Evolutionary conservation across 2,329 filamentous ascomycete species (phyloP), one percentile per base, ranked within the genome.

Genomic region (Thelonectria discophora): DNA sequence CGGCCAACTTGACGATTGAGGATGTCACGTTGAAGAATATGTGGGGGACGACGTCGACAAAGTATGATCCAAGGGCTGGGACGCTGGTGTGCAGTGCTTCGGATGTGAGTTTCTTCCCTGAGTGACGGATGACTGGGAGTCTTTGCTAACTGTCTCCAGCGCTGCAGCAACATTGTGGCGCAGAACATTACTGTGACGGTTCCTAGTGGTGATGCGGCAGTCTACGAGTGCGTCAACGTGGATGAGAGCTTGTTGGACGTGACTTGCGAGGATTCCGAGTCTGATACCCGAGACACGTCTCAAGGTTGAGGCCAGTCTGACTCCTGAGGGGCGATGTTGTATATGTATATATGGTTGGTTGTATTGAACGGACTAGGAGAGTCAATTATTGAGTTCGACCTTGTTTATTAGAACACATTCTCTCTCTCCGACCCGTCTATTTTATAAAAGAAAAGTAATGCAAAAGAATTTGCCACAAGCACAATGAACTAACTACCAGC

Each of bases 11-110:
- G 24, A 72, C 68, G 0, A 72, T 72, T 3, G 65, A 69, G 32
- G 69, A 72, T 1, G 55, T 72, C 10, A 73, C 72, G 1, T 66
- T 72, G 69, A 69, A 66, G 30, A 74, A 75, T 42, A 69, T 75
- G 46, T 74, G 70, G 63, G 73, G 73, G 15, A 73, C 67, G 1
- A 67, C 65, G 0, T 75, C 73, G 0, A 67, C 60, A 18, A 74
- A 73, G 43, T 69, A 64, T 8, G 73, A 75, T 17, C 73, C 73
- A 0, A 62, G 68, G 45, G 73, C 72, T 2, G 73, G 73, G 20
- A 63, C 65, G 2, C 55, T 75, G 1, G 66, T 75, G 13, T 75
- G 73, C 55, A 75, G 73, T 55, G 69, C 71, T 1, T 43, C 63
- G 3, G 72, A 74, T 34, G 73, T 74, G 27, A 7, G 17, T 1